Percentiles rank a stretch among this genome's conserved stretches.
phyloP scores from a whole-genome alignment of 805 yeast genomes.

The Candida fluviatilis region DNA sequence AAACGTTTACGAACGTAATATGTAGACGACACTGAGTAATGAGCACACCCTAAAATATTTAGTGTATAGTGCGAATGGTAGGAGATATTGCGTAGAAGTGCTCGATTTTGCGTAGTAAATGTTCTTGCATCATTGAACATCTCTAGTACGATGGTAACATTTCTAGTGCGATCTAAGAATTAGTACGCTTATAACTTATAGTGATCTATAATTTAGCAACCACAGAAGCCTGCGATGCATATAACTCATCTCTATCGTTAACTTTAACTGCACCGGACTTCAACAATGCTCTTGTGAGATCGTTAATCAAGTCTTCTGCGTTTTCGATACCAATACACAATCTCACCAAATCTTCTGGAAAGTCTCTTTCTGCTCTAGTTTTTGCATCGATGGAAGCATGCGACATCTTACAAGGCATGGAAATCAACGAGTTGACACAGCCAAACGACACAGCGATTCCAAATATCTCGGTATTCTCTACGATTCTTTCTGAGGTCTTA shows the following conservation, averaged over 20 bases:
- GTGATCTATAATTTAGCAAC: conserved; percentile 21
- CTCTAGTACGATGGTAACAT: too few species aligned
- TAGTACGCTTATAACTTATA: neutral
- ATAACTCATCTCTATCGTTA: conserved; percentile 37
- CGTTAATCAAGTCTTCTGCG: conserved; percentile 74
- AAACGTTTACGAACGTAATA: too few species aligned
- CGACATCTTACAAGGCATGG: conserved; percentile 94
- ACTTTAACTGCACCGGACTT: conserved; percentile 56
- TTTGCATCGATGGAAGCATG: conserved; percentile 94
- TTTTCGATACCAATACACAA: conserved; percentile 91
- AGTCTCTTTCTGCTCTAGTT: conserved; percentile 79
- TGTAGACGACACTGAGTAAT: too few species aligned
- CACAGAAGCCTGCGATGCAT: conserved; percentile 36
- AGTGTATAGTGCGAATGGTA: neutral
- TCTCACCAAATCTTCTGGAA: conserved; percentile 89
- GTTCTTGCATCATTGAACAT: too few species aligned
- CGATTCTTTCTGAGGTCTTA: conserved; percentile 61
- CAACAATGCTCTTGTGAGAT: conserved; percentile 65
- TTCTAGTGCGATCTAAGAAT: too few species aligned
- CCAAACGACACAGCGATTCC: conserved; percentile 94
- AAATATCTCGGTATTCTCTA: conserved; percentile 71
- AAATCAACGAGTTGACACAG: conserved; percentile 85
- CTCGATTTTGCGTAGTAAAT: neutral
- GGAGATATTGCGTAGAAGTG: too few species aligned
- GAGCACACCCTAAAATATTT: too few species aligned